phyloP scores from a whole-genome alignment of 2,329 filamentous ascomycete genomes.

The Paracorniculantispora psalliotae region DNA sequence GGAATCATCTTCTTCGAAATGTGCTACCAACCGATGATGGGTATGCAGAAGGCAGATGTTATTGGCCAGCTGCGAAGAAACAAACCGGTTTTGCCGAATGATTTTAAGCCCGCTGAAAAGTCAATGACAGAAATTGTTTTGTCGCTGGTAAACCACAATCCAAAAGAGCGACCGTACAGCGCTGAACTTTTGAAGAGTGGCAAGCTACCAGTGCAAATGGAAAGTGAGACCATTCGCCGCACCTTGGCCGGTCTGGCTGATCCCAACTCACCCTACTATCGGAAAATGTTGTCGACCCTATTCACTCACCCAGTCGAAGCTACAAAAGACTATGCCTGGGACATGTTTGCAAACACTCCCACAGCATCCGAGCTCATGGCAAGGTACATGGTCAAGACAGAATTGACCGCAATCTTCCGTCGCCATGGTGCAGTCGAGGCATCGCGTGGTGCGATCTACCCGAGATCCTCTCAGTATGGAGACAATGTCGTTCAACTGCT shows the following conservation, averaged over 20 bases:
- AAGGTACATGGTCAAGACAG: constrained; percentile 68
- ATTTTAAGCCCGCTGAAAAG: constrained; percentile 66
- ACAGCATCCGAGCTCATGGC: constrained; percentile 60
- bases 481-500: constrained; percentile 72
- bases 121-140: constrained; percentile 74
- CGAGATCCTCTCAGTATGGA: constrained; percentile 72
- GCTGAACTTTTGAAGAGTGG: constrained; percentile 78
- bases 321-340: constrained; percentile 77
- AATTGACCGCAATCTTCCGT: constrained; percentile 73
- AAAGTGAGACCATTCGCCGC: constrained; percentile 83
- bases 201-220: constrained; percentile 84
- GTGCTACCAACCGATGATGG: constrained; percentile 67
- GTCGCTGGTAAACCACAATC: constrained; percentile 75
- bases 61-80: constrained; percentile 65
- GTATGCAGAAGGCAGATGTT: constrained; percentile 59
- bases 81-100: constrained; percentile 62
- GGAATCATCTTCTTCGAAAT: constrained; percentile 99
- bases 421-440: constrained; percentile 85
- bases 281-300: constrained; percentile 80
- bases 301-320: constrained; percentile 73
- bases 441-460: constrained; percentile 70
- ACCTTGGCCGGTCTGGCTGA: constrained; percentile 78
- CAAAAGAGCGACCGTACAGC: constrained; percentile 76
- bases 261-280: constrained; percentile 79
- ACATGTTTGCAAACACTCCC: constrained; percentile 56